A percentile compares a stretch with the other conserved stretches of the same genome.
Conservation (phyloP, 2,329 filamentous ascomycete species). For the Xylariaceae sp. region DNA sequence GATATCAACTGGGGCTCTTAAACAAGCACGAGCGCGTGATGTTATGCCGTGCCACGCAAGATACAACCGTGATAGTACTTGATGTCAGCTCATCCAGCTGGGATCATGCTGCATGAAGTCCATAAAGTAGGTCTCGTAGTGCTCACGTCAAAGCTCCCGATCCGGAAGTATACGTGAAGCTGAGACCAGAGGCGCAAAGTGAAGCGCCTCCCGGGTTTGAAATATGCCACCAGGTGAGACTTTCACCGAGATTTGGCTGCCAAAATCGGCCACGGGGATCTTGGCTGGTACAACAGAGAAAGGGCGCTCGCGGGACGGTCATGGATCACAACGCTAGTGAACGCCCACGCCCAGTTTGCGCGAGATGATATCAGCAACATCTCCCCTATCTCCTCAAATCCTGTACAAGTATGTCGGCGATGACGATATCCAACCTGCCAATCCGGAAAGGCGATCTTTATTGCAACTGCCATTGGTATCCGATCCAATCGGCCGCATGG, state of each 20-base stretch:
- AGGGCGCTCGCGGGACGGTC: not conserved
- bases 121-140: not conserved
- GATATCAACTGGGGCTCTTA: not conserved
- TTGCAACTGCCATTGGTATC: not conserved
- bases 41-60: not conserved
- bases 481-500: not conserved
- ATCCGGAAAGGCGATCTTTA: no score
- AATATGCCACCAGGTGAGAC: not conserved
- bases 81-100: not conserved
- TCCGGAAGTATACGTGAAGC: not conserved
- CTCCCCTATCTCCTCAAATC: no score
- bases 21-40: not conserved
- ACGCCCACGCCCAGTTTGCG: not conserved
- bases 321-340: not conserved
- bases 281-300: not conserved
- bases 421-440: no score
- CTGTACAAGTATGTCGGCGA: no score
- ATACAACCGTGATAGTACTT: no score
- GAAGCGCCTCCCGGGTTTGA: not conserved
- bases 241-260: not conserved
- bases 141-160: not conserved
- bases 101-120: not conserved
- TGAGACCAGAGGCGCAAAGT: not conserved
- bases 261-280: not conserved
- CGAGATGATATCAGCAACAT: not conserved